phyloP scores from a whole-genome alignment of 169 alveolate species.

The Plasmodium vivax region DNA sequence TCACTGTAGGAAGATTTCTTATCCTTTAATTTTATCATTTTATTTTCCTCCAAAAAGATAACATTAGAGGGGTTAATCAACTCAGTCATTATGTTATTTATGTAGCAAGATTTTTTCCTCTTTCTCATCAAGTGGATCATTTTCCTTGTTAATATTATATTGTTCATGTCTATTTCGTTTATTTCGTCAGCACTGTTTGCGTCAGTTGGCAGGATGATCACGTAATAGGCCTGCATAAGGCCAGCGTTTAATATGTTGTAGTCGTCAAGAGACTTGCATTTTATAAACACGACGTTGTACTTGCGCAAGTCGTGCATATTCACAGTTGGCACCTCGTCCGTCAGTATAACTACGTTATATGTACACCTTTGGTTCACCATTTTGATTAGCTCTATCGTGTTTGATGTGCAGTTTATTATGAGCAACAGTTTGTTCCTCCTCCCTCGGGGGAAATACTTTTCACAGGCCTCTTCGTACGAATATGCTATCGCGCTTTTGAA shows the following conservation, averaged over 20 bases:
- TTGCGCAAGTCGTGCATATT: conserved; percentile 23
- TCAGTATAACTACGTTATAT: conserved; percentile 47
- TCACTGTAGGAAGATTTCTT: conserved; percentile 68
- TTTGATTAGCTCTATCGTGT: conserved; percentile 37
- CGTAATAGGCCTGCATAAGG: conserved; percentile 35
- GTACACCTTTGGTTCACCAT: conserved; percentile 24
- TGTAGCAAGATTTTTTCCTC: conserved; percentile 25
- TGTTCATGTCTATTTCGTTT: conserved; percentile 71
- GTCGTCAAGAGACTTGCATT: conserved; percentile 61
- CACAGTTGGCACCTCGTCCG: conserved; percentile 42
- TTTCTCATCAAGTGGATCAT: conserved; percentile 35
- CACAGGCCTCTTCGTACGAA: conserved; percentile 56
- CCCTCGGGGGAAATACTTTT: conserved; percentile 30
- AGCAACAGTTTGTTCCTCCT: conserved; percentile 39
- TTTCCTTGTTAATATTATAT: conserved; percentile 60
- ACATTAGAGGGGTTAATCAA: conserved; percentile 62
- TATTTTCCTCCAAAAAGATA: conserved; percentile 72
- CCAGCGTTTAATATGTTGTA: conserved; percentile 67
- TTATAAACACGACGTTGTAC: conserved; percentile 60
- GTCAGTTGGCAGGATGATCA: conserved; percentile 57
- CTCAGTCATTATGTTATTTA: conserved; percentile 70
- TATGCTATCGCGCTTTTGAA: background rate
- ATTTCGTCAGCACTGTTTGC: conserved; percentile 18
- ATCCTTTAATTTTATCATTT: conserved; percentile 62
- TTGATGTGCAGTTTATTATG: conserved; percentile 41